phyloP scores from a whole-genome alignment of 805 yeast genomes.

The Spathaspora arborariae region DNA sequence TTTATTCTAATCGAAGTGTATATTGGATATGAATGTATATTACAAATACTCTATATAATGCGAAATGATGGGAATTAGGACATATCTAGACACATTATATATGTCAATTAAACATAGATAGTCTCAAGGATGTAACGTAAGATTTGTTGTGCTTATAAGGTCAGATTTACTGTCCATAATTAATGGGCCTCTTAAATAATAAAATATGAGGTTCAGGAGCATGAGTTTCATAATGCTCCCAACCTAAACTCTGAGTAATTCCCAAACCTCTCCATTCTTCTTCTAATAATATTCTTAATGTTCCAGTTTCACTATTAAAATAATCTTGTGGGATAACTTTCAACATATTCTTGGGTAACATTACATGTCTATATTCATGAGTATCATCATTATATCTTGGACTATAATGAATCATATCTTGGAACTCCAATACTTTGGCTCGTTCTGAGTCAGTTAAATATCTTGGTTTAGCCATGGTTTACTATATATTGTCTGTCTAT shows the following conservation, averaged over 20 bases:
- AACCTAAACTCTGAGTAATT: conserved; percentile 93
- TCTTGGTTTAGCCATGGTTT: conserved; percentile 50
- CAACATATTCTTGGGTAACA: conserved; percentile 93
- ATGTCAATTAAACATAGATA: too few species aligned
- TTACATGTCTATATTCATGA: conserved; percentile 93
- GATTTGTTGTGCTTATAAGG: too few species aligned
- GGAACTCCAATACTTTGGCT: conserved; percentile 83
- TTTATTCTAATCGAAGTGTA: too few species aligned
- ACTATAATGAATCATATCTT: conserved; percentile 91
- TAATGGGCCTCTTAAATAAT: conserved; percentile 66
- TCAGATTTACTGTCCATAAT: conserved; percentile 46
- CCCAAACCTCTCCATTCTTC: conserved; percentile 99
- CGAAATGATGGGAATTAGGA: too few species aligned
- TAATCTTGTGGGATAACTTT: conserved; percentile 92
- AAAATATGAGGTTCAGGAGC: conserved; percentile 98
- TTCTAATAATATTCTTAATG: conserved; percentile 82
- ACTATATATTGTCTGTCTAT: neutral
- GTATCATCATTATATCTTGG: conserved; percentile 90
- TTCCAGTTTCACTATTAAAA: conserved; percentile 90
- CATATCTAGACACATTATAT: too few species aligned
- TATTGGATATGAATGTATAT: neutral
- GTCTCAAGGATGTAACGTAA: too few species aligned
- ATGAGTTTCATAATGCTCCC: conserved; percentile 98
- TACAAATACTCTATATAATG: neutral
- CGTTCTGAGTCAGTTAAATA: conserved; percentile 79